Evolutionary conservation across 345 rosid species (phyloP), one percentile per base, ranked within the genome.

Genomic region (Euphorbia tirucalli): DNA sequence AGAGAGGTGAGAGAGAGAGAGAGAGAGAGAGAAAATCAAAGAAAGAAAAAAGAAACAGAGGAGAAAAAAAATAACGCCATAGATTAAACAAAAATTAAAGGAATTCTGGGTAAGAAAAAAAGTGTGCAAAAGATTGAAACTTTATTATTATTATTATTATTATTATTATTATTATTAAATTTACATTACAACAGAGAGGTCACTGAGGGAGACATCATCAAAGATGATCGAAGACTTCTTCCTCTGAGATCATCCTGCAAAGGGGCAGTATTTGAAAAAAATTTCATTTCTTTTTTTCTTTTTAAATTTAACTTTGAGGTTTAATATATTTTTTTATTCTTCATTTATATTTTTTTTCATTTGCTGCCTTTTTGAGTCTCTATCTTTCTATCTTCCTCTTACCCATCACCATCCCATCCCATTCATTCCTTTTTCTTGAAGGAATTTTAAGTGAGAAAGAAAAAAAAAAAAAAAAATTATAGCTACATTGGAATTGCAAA

Each of bases 171-270:
- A n/a, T n/a, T n/a, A n/a, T n/a, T n/a, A 22, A 21, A 48, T 5
- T 1, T 64, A 50, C 43, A 68, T 18, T 25, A 25, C 11, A 39
- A 71, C 61, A 61, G 72, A 74, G 67, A 68, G 63, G 66, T 71
- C 62, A 74, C 37, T 66, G 73, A 78, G 81, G 74, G 77, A 81
- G 82, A 81, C 66, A 46, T 74, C 44, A 41, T 41, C 75, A 68
- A 77, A 22, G 85, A 77, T 84, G 87, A 87, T 84, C 88, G 88
- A 81, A 80, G 91, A 83, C 86, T 84, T n/a, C n/a, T n/a, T 77
- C 81, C 89, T 88, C 92, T 87, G 86, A 88, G 86, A 85, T 89
- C 92, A 89, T 89, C 88, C 79, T 68, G 78, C 71, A 68, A 79
- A 65, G 75, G 73, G 90, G 88, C 87, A 84, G 89, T 76, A 78